Conservation (phyloP, 148 eudicot species). For the Fagopyrum esculentum region DNA sequence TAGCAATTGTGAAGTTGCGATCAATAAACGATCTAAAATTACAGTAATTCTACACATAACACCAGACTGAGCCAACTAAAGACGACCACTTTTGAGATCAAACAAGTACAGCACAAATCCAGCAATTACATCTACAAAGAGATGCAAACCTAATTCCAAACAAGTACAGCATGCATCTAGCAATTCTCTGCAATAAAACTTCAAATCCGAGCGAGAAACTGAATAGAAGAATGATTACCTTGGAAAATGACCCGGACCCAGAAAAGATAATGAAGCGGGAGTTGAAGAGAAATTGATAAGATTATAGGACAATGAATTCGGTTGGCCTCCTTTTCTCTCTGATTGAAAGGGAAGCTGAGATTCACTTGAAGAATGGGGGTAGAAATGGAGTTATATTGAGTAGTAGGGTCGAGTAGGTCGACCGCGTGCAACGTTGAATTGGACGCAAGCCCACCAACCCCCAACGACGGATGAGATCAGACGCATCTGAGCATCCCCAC, state of each 20-base stretch:
- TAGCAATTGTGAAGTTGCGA: not conserved
- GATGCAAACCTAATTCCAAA: not conserved
- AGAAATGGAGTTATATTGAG: not conserved
- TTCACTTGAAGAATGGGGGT: not conserved
- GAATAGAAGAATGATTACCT: conserved; percentile 7
- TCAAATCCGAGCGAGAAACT: not conserved
- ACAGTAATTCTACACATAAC: not conserved
- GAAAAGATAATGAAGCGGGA: conserved; percentile 27
- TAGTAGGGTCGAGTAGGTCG: not conserved
- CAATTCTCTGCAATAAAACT: not conserved
- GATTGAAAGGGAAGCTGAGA: not conserved
- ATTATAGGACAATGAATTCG: not conserved
- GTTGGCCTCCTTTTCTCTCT: not conserved
- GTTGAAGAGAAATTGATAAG: conserved; percentile 14
- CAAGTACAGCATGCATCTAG: conserved; percentile 1
- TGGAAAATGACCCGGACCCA: conserved; percentile 19
- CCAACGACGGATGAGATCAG: not conserved
- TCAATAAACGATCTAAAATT: not conserved
- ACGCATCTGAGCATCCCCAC: not conserved
- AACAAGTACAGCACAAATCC: not conserved
- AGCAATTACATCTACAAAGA: conserved; percentile 4
- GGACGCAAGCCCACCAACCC: conserved; percentile 13
- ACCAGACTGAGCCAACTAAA: not conserved
- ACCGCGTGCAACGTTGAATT: conserved; percentile 12
- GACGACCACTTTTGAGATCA: not conserved